Conservation (phyloP, 306 rosid species). For the Adenanthera pavonina region DNA sequence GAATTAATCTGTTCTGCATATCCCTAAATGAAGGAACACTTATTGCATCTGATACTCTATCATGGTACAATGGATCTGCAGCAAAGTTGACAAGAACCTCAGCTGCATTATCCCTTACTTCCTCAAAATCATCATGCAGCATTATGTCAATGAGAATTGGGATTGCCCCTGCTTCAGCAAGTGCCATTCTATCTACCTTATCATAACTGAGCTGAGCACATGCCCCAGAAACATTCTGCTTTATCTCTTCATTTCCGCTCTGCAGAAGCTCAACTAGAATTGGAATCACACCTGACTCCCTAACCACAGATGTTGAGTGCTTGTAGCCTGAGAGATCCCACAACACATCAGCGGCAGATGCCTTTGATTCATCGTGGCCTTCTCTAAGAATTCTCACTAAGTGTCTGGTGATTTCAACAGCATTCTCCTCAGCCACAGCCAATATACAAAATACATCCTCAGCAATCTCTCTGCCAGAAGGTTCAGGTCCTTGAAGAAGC, state of each 20-base stretch:
- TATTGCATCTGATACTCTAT: conserved; percentile 45
- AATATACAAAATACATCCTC: conserved; percentile 54
- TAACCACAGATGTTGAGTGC: conserved; percentile 35
- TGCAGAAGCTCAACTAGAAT: conserved; percentile 55
- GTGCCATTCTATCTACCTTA: conserved; percentile 47
- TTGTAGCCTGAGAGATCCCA: conserved; percentile 52
- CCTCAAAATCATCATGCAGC: conserved; percentile 49
- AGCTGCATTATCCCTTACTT: conserved; percentile 50
- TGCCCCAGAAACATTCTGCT: conserved; percentile 50
- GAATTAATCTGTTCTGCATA: conserved; percentile 45
- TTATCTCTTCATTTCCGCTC: conserved; percentile 37
- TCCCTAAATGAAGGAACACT: conserved; percentile 50
- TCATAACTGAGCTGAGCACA: conserved; percentile 52
- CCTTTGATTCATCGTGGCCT: conserved; percentile 54
- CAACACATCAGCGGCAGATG: conserved; percentile 54
- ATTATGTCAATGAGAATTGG: conserved; percentile 49
- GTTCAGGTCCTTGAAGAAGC: conserved; percentile 57
- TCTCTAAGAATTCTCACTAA: conserved; percentile 51
- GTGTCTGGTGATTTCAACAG: conserved; percentile 46
- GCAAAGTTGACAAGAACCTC: conserved; percentile 53
- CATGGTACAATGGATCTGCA: conserved; percentile 49
- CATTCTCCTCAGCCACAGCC: conserved; percentile 51
- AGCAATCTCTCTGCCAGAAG: conserved; percentile 55
- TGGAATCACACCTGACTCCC: conserved; percentile 50
- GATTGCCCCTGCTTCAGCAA: conserved; percentile 54